These are phyloP conservation scores for Neurospora discreta DNA, from an alignment of 495 filamentous ascomycete genomes.

Conservation along the genomic window DNA sequence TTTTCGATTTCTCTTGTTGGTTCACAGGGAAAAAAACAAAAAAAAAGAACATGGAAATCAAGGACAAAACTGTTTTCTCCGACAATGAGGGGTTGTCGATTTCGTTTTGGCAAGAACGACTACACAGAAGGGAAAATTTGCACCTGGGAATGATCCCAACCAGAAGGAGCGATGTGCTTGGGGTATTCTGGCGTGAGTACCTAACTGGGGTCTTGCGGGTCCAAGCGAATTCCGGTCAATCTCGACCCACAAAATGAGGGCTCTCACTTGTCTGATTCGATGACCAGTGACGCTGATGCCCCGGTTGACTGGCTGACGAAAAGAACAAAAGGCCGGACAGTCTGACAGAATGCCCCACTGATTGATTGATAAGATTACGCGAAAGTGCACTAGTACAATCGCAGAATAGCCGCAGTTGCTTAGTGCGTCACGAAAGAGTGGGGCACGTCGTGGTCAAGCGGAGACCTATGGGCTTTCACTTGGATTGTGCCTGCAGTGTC, in stretches of 20 bases:
- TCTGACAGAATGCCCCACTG: slow-evolving; percentile 12
- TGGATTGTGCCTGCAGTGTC: background rate
- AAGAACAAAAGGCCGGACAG: background rate
- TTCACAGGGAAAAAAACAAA: background rate
- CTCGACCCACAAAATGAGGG: slow-evolving; percentile 1
- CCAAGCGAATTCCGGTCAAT: background rate
- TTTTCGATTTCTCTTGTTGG: background rate
- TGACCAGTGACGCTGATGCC: slow-evolving; percentile 10
- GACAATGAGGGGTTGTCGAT: background rate
- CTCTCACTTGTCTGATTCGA: slow-evolving; percentile 14
- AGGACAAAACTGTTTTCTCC: background rate
- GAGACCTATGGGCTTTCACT: background rate
- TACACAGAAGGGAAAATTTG: background rate
- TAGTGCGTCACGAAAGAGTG: background rate
- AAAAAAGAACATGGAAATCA: no score
- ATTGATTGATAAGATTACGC: slow-evolving; percentile 30
- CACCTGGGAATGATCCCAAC: background rate
- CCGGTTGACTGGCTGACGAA: background rate
- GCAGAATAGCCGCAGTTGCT: background rate
- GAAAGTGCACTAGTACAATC: slow-evolving; percentile 1
- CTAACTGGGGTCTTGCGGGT: background rate
- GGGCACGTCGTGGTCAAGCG: background rate
- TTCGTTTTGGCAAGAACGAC: background rate
- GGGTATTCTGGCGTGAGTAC: background rate
- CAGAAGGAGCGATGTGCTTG: background rate